A percentile compares a stretch with the other conserved stretches of the same genome.
phyloP scores from a whole-genome alignment of 768 basidiomycete species.

The Amanita fuliginea region DNA sequence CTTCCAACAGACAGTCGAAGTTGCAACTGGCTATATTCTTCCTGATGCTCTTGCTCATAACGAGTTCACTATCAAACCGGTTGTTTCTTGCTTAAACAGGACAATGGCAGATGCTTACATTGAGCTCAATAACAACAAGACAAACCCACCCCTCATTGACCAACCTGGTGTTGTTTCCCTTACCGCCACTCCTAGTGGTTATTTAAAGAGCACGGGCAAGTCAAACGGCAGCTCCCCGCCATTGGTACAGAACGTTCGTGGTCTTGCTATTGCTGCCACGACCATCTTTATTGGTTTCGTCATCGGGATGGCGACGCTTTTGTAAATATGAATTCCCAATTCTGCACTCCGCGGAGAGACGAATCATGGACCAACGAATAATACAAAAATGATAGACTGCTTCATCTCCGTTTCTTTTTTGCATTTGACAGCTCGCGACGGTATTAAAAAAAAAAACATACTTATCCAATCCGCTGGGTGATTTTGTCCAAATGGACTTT shows the following conservation, averaged over 20 bases:
- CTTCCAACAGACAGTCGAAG: constrained; percentile 75
- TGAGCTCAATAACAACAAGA: constrained; percentile 68
- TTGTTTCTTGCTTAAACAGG: constrained; percentile 56
- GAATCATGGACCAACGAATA: not conserved
- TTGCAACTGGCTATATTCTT: constrained; percentile 80
- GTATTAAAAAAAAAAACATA: no score
- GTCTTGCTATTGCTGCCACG: not conserved
- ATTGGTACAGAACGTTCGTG: not conserved
- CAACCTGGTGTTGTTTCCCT: constrained; percentile 13
- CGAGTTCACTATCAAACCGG: constrained; percentile 60
- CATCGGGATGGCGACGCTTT: not conserved
- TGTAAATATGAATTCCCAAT: not conserved
- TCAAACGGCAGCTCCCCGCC: not conserved
- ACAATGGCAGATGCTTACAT: constrained; percentile 58
- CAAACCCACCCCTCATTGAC: constrained; percentile 37
- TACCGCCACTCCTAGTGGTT: constrained; percentile 21
- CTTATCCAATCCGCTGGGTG: not conserved
- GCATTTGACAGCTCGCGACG: not conserved
- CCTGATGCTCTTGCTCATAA: constrained; percentile 61
- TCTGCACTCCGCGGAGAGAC: not conserved
- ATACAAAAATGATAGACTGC: not conserved
- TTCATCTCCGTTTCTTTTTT: not conserved
- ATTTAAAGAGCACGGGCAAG: constrained; percentile 17
- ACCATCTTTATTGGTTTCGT: not conserved
- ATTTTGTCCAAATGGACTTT: not conserved